These are phyloP conservation scores for Trichoderma erinaceum DNA, from an alignment of 495 filamentous ascomycete genomes.

Conservation along the genomic window DNA sequence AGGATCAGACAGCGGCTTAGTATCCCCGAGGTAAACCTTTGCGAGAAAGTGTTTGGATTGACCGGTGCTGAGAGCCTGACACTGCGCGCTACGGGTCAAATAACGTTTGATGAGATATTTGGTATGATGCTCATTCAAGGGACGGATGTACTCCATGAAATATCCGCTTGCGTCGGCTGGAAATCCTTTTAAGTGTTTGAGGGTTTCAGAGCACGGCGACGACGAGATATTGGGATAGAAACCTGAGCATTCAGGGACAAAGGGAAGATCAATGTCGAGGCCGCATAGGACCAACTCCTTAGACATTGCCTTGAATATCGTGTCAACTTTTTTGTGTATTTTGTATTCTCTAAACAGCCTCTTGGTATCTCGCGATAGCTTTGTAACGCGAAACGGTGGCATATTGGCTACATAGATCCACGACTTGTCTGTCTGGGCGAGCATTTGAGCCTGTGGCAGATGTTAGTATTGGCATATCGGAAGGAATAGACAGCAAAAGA, in stretches of 20 bases:
- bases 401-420: constrained; percentile 12
- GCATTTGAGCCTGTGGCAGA: neutral
- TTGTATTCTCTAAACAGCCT: constrained; percentile 4
- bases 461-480: neutral
- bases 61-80: neutral
- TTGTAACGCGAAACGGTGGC: constrained; percentile 7
- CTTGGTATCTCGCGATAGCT: neutral
- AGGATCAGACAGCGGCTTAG: constrained; percentile 2
- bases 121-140: constrained; percentile 2
- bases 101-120: constrained; percentile 5
- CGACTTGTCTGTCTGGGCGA: neutral
- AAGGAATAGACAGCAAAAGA: neutral
- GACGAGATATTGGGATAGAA: constrained; percentile 8
- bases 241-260: neutral
- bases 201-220: neutral
- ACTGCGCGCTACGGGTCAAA: neutral
- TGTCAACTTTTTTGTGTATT: neutral
- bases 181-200: neutral
- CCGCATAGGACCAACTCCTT: neutral
- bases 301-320: constrained; percentile 6
- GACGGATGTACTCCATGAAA: constrained; percentile 8
- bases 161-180: constrained; percentile 7
- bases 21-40: constrained; percentile 5
- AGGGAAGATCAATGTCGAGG: constrained; percentile 7
- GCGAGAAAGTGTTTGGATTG: constrained; percentile 11